Base-by-base conservation (phyloP, 306 rosid genomes). In the Arachis hypogaea region DNA sequence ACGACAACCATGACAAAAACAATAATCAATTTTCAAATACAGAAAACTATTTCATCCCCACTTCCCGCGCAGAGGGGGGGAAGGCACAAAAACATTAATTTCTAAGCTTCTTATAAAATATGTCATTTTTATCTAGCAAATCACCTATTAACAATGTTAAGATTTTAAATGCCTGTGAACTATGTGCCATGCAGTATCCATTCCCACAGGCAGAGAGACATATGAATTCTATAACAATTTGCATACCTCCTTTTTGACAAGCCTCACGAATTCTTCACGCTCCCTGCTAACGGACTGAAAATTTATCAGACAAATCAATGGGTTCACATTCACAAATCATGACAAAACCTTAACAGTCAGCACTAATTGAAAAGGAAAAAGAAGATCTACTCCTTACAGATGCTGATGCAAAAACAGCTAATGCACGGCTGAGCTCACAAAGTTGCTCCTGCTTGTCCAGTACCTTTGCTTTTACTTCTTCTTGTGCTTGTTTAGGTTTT, bases 381-480 rank as follows among this genome's bases (percentile, higher is more conserved):
- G 43, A 3, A 45, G 43, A 18, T 54, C 46, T 30, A 41, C 9
- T 80, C 49, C 91, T 88, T 82, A 92, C 97, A 80, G 97, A 92
- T 66, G 96, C 92, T 33, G 97, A 92, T 69, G 97, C 92, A 72
- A 92, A 86, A 80, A 92, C 90, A 78, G 96, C 92, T 82, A 92
- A 73, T 43, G 97, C 96, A 3, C 90, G 89, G 68, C 97, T 92
- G 78, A 89, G 80, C 80, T 88, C 86, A 18, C 87, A 88, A 9
- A 89, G 85, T 46, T 92, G 90, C 78, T 89, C 96, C 66, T 85
- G 88, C 71, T 86, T 85, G 50, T 89, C 97, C 72, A 73, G 67
- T 54, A 87, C 59, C 75, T 78, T 85, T 56, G 84, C 69, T 79
- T 65, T 76, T 58, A 43, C 18, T 18, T 58, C 74, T 64, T 72